phyloP scores from a whole-genome alignment of 1,139 yeast species.

The Diutina siamensis region DNA sequence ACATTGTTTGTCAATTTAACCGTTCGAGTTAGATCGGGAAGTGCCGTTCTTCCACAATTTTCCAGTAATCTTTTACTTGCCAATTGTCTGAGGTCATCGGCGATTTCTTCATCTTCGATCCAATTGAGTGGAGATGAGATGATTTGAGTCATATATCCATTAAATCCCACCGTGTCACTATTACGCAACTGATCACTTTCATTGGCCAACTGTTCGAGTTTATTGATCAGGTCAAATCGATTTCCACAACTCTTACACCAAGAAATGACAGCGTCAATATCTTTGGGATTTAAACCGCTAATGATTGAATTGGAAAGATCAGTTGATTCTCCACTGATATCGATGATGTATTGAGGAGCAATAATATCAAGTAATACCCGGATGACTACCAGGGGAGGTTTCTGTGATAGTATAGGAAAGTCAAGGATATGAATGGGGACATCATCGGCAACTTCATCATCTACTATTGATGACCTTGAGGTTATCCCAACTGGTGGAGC shows the following conservation, averaged over 20 bases:
- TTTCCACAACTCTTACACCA: constrained; percentile 34
- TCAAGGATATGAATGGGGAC: constrained; percentile 48
- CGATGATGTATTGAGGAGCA: constrained; percentile 39
- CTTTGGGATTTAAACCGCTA: neutral
- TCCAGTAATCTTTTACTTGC: constrained; percentile 66
- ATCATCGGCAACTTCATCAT: constrained; percentile 14
- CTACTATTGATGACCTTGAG: constrained; percentile 3
- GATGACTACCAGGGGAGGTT: constrained; percentile 42
- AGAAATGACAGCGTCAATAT: neutral
- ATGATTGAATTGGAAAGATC: neutral
- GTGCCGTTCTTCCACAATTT: constrained; percentile 79
- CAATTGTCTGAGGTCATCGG: constrained; percentile 20
- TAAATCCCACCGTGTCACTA: constrained; percentile 18
- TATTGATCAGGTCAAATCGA: constrained; percentile 16
- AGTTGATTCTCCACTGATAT: constrained; percentile 29
- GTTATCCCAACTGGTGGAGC: neutral
- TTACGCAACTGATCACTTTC: constrained; percentile 17
- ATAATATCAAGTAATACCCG: constrained; percentile 35
- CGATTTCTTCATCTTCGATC: constrained; percentile 20
- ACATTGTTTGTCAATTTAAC: constrained; percentile 16
- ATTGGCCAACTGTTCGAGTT: constrained; percentile 19
- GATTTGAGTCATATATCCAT: constrained; percentile 55
- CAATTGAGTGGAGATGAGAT: constrained; percentile 47
- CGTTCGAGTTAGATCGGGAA: constrained; percentile 54
- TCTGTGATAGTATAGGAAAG: constrained; percentile 39